Evolutionary conservation across 768 basidiomycete species (phyloP), one percentile per base, ranked within the genome.

Genomic region (Agaricus sinodeliciosus): DNA sequence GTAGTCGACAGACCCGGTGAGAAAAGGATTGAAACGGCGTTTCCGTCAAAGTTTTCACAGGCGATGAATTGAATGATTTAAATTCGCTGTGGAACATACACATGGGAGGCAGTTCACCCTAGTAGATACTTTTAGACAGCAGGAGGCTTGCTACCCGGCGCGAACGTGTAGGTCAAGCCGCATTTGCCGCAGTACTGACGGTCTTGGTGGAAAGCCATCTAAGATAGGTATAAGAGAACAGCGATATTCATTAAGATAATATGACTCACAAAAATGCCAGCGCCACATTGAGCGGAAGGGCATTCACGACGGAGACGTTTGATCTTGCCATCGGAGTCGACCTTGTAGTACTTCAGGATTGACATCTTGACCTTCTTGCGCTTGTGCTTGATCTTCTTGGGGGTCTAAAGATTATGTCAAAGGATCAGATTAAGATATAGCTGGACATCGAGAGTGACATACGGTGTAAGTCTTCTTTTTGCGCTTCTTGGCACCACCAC

Each of bases 391-490:
- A 96, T 85, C 82, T 97, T 97, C 83, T 95, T 96, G 72, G 93
- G 94, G 65, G 93, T 95, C 87, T 90, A 26, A 18, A 18, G 40
- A 36, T 27, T 55, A 28, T 15, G 49, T 18, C 47, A 18, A 26
- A 43, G 60, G 13, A 51, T 52, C 2, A 8, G n/a, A 12, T 12
- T 12, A 37, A 25, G 47, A 22, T 11, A 25, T 18, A 19, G 36
- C 26, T 9, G 25, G 16, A 16, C 12, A 42, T 40, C 12, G 31
- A 18, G 9, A 43, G n/a, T 25, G 2, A 75, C 86, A 46, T 45
- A 92, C 90, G 77, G 85, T 94, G 87, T 97, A 97, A 51, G 92
- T 94, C 83, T 98, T 98, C 82, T 98, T 99, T 86, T 98, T 98
- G 72, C 95, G 87, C 85, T 98, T 98, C 86, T 97, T 97, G 61